A percentile compares a stretch with the other conserved stretches of the same genome.
Conservation (phyloP, 345 rosid genomes). For the Brassica rapa region DNA sequence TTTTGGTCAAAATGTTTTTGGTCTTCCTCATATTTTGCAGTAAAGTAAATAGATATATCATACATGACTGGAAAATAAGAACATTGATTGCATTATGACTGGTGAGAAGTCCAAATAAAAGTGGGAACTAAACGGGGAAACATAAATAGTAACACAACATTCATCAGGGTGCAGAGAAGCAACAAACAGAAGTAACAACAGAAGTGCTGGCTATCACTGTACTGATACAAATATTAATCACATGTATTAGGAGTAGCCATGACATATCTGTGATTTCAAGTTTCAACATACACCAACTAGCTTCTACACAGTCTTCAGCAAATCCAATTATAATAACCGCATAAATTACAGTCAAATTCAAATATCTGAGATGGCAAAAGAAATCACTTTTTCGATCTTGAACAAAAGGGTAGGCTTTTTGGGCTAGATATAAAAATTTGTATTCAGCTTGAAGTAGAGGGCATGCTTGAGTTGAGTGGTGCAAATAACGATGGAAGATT, state of each 20-base stretch:
- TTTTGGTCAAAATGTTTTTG: background rate
- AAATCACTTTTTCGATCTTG: background rate
- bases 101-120: background rate
- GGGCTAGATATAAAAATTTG: background rate
- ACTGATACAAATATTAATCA: background rate
- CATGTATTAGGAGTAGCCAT: background rate
- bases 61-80: background rate
- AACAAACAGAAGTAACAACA: background rate
- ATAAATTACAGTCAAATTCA: background rate
- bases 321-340: background rate
- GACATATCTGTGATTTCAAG: background rate
- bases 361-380: background rate
- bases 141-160: background rate
- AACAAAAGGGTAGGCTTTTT: background rate
- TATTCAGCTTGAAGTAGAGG: slow-evolving; percentile 42
- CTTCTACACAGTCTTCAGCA: background rate
- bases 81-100: background rate
- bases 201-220: background rate
- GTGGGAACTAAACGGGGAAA: background rate
- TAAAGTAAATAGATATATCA: background rate
- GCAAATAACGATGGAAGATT: slow-evolving; percentile 57
- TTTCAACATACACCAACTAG: background rate
- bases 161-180: background rate
- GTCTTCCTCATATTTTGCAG: background rate
- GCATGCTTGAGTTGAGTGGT: slow-evolving; percentile 51